Base-by-base conservation (phyloP, 164 flowering plant genomes). In the Stephania yunnanensis region DNA sequence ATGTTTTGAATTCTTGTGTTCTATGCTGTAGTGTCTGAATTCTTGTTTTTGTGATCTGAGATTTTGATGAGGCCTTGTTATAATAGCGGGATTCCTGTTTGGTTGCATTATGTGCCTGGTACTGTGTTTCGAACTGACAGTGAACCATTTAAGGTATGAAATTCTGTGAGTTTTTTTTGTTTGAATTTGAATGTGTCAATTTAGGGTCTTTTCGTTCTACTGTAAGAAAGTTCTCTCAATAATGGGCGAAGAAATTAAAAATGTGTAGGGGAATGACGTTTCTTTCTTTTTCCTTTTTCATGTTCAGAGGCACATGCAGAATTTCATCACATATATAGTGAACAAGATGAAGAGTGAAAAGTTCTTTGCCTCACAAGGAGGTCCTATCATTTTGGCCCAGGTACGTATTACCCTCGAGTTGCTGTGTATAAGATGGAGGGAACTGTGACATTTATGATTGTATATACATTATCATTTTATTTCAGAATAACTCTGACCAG, bases 311-410 rank as follows among this genome's bases (percentile, higher is more conserved):
- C 83, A 96, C 77, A 96, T 96, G 99, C 81, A 93, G 88, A 91
- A 80, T 75, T 96, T 96, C 86, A 88, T 85, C 20, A 89, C 97
- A 61, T 84, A 69, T 30, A 91, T 92, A 53, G 98, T 96, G 76
- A 82, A 90, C 73, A 74, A 88, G 75, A 92, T 94, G 99, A 96
- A 96, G 90, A 74, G 80, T 68, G 97, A 93, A 85, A 92, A 92
- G 79, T 82, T 93, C 78, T 95, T 93, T 80, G 97, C 95, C 53
- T 86, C 97, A n/a, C 99, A 93, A 81, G 98, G 99, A 74, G 99
- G 99, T 70, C 98, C 97, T 42, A 96, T 96, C 73, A 94, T 96
- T 77, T 83, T 96, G 84, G 80, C 98, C n/a, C 99, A 96, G 97
- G 99, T 84, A 88, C 81, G 89, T 82, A 19, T 44, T 13, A 36